Evolutionary conservation across 805 yeast genomes (phyloP), one percentile per base, ranked within the genome.

Genomic region (Metschnikowia continentalis): DNA sequence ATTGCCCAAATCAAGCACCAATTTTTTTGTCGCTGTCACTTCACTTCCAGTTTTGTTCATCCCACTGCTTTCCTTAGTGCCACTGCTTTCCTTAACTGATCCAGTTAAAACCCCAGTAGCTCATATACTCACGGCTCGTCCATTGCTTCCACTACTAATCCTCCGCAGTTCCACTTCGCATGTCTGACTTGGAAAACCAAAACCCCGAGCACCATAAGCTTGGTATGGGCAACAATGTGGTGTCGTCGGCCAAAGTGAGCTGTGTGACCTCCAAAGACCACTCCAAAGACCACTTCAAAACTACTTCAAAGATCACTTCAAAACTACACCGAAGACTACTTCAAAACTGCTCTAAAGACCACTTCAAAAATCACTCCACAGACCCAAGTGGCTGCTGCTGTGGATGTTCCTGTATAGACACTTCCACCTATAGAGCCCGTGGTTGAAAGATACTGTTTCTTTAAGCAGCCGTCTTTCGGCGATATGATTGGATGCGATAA

Each of bases 131-230:
- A 19, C 20, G 3, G 20, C 20, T 19, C 20, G 3, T 19, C 20
- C 20, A 3, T 3, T 19, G 20, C 20, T 19, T 19, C 20, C 20
- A 19, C 20, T 19, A 3, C 20, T 20, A 20, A 20, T 20, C 20
- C 20, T 20, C 20, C 20, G 20, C 20, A 20, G 5, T 20, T 20
- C 20, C 20, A 20, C 20, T n/a, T 33, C 17, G 17, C 22, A 65
- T 62, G 68, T 44, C 70, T 3, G 75, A 70, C 54, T 62, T 70
- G 57, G 75, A 71, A 60, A 63, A 64, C 49, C 74, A 70, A 60
- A 53, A 60, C 35, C 69, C 71, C 14, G 58, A 61, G 48, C 63
- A 65, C 39, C 69, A 65, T 52, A 64, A 57, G 23, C 59, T 69
- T 37, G 42, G 53, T 23, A 36, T 47, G 43, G 50, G 35, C 26